Percentiles rank a stretch among this genome's conserved stretches.
These are phyloP conservation scores for Gentiana macrophylla DNA, from an alignment of 257 asterid genomes.

Conservation along the genomic window DNA sequence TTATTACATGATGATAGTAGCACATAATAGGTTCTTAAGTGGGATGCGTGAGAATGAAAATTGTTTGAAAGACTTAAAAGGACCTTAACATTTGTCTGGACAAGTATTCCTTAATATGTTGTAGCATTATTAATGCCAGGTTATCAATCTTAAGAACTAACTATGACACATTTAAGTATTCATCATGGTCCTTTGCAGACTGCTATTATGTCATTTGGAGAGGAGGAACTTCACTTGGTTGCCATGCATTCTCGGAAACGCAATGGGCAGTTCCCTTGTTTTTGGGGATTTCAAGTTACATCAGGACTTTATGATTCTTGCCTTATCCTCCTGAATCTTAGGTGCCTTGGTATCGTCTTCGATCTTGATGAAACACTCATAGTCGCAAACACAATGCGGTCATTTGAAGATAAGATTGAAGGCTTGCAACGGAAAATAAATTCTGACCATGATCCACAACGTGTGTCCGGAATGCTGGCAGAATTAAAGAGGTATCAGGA, in stretches of 20 bases:
- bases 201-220: conserved; percentile 67
- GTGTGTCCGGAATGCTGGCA: conserved; percentile 62
- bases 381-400: conserved; percentile 94
- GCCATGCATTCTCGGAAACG: conserved; percentile 80
- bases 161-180: too few relatives aligned
- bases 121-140: too few relatives aligned
- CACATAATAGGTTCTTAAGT: too few relatives aligned
- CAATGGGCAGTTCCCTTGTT: conserved; percentile 58
- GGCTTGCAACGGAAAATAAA: conserved; percentile 69
- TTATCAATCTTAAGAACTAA: too few relatives aligned
- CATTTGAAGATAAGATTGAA: conserved; percentile 91
- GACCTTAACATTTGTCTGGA: too few relatives aligned
- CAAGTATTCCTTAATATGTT: too few relatives aligned
- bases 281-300: conserved; percentile 82
- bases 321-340: conserved; percentile 82
- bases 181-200: conserved; percentile 36
- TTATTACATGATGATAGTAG: too few relatives aligned
- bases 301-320: conserved; percentile 69
- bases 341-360: conserved; percentile 95
- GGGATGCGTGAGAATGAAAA: too few relatives aligned
- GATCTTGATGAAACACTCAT: conserved; percentile 98
- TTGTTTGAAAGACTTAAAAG: background rate
- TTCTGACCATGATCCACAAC: conserved; percentile 74
- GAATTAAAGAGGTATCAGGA: conserved; percentile 91
- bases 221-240: conserved; percentile 77